phyloP scores from a whole-genome alignment of 2,329 filamentous ascomycete species.

The Zymoseptoria brevis region DNA sequence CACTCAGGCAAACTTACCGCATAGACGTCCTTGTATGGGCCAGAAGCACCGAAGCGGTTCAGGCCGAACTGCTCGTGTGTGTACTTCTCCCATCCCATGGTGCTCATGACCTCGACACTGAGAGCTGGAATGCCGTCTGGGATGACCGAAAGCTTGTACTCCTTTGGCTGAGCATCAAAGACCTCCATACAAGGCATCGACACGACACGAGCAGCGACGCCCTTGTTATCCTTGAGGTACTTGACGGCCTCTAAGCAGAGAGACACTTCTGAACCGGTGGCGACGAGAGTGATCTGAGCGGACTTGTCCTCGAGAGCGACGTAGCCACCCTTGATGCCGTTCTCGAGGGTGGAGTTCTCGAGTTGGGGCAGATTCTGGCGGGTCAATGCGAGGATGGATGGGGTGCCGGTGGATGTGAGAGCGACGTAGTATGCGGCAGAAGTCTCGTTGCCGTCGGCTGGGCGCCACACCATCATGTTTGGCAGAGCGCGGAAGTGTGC shows the following conservation, averaged over 20 bases:
- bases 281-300: slow-evolving; percentile 81
- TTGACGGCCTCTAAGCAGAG: slow-evolving; percentile 91
- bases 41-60: slow-evolving; percentile 96
- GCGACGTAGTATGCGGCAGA: slow-evolving; percentile 96
- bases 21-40: slow-evolving; percentile 97
- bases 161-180: slow-evolving; percentile 88
- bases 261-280: slow-evolving; percentile 91
- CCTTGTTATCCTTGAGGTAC: slow-evolving; percentile 80
- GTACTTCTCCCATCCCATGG: slow-evolving; percentile 98
- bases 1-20: slow-evolving; percentile 46
- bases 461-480: slow-evolving; percentile 99
- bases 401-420: slow-evolving; percentile 80
- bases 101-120: slow-evolving; percentile 94
- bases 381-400: slow-evolving; percentile 87
- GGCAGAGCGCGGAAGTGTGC: slow-evolving; percentile 97
- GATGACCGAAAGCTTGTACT: slow-evolving; percentile 86
- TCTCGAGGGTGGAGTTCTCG: slow-evolving; percentile 84
- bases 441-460: slow-evolving; percentile 96
- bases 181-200: slow-evolving; percentile 96
- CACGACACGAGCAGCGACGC: slow-evolving; percentile 80
- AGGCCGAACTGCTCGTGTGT: slow-evolving; percentile 98
- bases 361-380: slow-evolving; percentile 98
- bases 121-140: slow-evolving; percentile 89
- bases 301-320: slow-evolving; percentile 75
- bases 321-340: slow-evolving; percentile 91